phyloP scores from a whole-genome alignment of 2,329 filamentous ascomycete genomes.

The Pseudocercospora pini-densiflorae region DNA sequence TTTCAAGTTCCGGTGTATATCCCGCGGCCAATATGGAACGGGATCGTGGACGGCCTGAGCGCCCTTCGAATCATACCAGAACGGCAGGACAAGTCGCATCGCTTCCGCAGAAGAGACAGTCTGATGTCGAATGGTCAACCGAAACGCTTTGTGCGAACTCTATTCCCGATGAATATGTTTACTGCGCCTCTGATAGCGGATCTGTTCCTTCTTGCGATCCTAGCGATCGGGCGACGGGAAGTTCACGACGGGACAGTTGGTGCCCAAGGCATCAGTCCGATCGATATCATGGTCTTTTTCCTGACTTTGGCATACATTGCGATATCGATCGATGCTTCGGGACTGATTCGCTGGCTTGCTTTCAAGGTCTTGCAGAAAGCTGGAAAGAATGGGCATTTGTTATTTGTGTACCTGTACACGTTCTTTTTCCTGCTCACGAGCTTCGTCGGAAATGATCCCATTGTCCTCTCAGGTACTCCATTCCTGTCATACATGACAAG shows the following conservation, averaged over 20 bases:
- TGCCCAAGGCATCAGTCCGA: slow-evolving; percentile 66
- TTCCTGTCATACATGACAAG: slow-evolving; percentile 79
- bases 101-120: neutral
- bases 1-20: slow-evolving; percentile 68
- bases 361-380: slow-evolving; percentile 72
- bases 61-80: slow-evolving; percentile 57
- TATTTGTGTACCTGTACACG: slow-evolving; percentile 74
- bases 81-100: slow-evolving; percentile 6
- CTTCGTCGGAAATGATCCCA: slow-evolving; percentile 76
- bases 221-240: slow-evolving; percentile 68
- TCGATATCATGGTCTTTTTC: slow-evolving; percentile 78
- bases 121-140: neutral
- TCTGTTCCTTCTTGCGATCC: slow-evolving; percentile 71
- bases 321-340: slow-evolving; percentile 77
- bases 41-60: slow-evolving; percentile 50
- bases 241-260: slow-evolving; percentile 72
- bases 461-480: slow-evolving; percentile 74
- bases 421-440: slow-evolving; percentile 72
- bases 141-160: slow-evolving; percentile 42
- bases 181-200: slow-evolving; percentile 73
- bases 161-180: slow-evolving; percentile 71
- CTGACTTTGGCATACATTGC: slow-evolving; percentile 73
- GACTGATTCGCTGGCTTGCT: slow-evolving; percentile 70
- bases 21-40: slow-evolving; percentile 57
- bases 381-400: slow-evolving; percentile 66